Percentiles rank a stretch among this genome's conserved stretches.
These are phyloP conservation scores for Apiotrichum siamense DNA, from an alignment of 1,284 basidiomycete genomes.

Conservation along the genomic window DNA sequence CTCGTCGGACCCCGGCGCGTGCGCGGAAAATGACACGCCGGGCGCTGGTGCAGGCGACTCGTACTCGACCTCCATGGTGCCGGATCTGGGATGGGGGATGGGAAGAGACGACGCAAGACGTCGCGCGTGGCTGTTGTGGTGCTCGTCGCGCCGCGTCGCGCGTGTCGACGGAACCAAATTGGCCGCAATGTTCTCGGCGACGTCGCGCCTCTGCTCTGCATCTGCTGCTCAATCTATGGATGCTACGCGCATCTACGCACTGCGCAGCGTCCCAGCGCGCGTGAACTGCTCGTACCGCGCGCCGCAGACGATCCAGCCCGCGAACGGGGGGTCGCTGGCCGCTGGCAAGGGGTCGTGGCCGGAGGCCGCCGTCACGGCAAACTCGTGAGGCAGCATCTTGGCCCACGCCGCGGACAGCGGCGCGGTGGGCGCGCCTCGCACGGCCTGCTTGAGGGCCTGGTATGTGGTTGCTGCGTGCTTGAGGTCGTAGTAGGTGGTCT, in stretches of 20 bases:
- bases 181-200: neutral
- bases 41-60: slow-evolving; percentile 6
- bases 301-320: slow-evolving; percentile 59
- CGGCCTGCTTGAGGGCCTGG: slow-evolving; percentile 50
- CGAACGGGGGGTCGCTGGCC: slow-evolving; percentile 48
- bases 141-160: too few species aligned
- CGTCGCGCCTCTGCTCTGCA: too few species aligned
- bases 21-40: neutral
- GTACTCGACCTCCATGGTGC: slow-evolving; percentile 19
- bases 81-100: too few species aligned
- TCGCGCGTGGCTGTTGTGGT: too few species aligned
- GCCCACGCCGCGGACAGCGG: slow-evolving; percentile 4
- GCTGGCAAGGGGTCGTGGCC: neutral
- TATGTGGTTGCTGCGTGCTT: slow-evolving; percentile 49
- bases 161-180: neutral
- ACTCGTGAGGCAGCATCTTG: slow-evolving; percentile 6
- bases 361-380: slow-evolving; percentile 2
- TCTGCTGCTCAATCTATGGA: neutral
- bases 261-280: neutral
- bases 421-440: slow-evolving; percentile 47
- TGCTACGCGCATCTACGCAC: neutral
- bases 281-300: slow-evolving; percentile 54
- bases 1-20: neutral
- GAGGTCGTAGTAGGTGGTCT: slow-evolving; percentile 43
- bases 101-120: too few species aligned